Evolutionary conservation across 2,329 filamentous ascomycete species (phyloP), one percentile per base, ranked within the genome.

Genomic region (Capronia coronata): DNA sequence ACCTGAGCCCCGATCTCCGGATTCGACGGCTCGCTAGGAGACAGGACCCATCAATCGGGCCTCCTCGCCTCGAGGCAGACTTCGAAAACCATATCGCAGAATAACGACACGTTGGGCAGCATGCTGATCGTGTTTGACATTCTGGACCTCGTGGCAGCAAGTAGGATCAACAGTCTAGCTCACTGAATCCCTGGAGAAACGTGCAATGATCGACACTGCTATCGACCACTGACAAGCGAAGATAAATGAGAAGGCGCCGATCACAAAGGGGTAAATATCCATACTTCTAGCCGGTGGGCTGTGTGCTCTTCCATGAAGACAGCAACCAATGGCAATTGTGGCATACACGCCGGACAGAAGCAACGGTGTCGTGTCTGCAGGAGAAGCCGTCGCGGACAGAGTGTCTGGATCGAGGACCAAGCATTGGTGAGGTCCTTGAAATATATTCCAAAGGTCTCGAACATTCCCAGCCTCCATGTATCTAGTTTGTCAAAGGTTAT

Each of bases 121-220:
- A 5, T 32, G 7, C 29, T 9, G 13, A 6, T 32, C 13, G 32
- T 18, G 43, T 25, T 38, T 23, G 43, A 14, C 21, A 14, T 23
- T 21, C 22, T 37, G 43, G 19, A 14, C 22, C 43, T 22, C 37
- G 41, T 25, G 23, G 11, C 6, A 23, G 18, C 21, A 13, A 23
- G 19, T 37, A 23, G 13, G 29, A 27, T 37, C 13, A 23, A 19
- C 43, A 46, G 16, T 29, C 14, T 18, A 14, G 25, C 9, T n/a
- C 10, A 21, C 37, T 18, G 16, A 19, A 46, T 46, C 43, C 43
- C 19, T 8, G 46, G 6, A 18, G 21, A 32, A 38, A 48, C 29
- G 46, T 48, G 46, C 21, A 16, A 13, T 43, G 46, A 48, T 48
- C 38, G 46, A 48, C 46, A 25, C 13, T 21, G 39, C 46, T 6